These are phyloP conservation scores for Sporothrix pseudoabietina DNA, from an alignment of 2,329 filamentous ascomycete genomes.

Conservation along the genomic window DNA sequence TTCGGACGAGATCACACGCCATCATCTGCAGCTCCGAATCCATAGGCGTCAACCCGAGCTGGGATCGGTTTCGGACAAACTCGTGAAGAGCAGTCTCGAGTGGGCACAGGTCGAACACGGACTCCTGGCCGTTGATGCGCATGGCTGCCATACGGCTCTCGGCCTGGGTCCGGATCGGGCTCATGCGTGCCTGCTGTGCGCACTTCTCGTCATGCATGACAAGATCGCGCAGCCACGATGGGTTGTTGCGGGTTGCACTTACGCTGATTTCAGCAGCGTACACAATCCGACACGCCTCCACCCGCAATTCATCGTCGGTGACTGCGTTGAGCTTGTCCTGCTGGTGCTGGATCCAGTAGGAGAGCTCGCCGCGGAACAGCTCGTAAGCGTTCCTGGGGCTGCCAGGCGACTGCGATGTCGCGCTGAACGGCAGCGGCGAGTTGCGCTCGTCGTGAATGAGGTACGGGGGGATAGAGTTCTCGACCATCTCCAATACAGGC, in stretches of 20 bases:
- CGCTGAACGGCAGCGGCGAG: conserved; percentile 57
- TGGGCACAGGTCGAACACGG: conserved; percentile 59
- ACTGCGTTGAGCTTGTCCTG: conserved; percentile 47
- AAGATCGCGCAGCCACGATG: conserved; percentile 62
- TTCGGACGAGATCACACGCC: conserved; percentile 59
- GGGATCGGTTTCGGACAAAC: conserved; percentile 53
- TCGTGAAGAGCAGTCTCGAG: conserved; percentile 58
- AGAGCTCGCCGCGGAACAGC: conserved; percentile 60
- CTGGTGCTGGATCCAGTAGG: conserved; percentile 54
- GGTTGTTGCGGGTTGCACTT: conserved; percentile 42
- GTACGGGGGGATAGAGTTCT: conserved; percentile 68
- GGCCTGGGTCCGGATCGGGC: conserved; percentile 49
- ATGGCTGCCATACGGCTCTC: conserved; percentile 54
- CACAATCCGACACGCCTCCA: conserved; percentile 63
- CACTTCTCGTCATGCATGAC: conserved; percentile 53
- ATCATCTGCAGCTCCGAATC: conserved; percentile 63
- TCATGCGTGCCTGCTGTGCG: conserved; percentile 50
- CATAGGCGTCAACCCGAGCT: conserved; percentile 61
- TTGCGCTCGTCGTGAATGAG: conserved; percentile 65
- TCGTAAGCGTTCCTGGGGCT: conserved; percentile 62
- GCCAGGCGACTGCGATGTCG: conserved; percentile 48
- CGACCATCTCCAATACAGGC: conserved; percentile 63
- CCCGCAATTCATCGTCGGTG: conserved; percentile 55
- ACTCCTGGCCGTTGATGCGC: conserved; percentile 60
- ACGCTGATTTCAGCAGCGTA: conserved; percentile 55